These are phyloP conservation scores for Saccharomyces eubayanus DNA, from an alignment of 805 yeast genomes.

Conservation along the genomic window DNA sequence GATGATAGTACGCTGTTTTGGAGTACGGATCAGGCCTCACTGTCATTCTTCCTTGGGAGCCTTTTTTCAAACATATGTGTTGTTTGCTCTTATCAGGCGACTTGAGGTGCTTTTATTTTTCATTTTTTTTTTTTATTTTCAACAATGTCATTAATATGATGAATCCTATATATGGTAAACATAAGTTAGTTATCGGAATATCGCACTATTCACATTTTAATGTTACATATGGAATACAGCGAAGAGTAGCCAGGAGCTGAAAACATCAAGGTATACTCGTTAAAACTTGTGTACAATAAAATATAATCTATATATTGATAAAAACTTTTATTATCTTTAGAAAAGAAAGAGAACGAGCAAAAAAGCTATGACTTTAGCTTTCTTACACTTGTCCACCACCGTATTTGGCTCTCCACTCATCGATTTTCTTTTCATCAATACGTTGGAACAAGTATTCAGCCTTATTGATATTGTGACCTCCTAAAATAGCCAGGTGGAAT, in stretches of 20 bases:
- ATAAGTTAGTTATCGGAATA: not conserved
- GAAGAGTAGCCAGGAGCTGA: not conserved
- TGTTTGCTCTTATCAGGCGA: not conserved
- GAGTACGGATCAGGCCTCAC: not conserved
- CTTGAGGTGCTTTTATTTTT: not conserved
- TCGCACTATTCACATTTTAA: not conserved
- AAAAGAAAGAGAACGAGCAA: constrained; percentile 2
- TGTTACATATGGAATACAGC: not conserved
- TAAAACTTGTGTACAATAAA: not conserved
- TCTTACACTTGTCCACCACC: constrained; percentile 60
- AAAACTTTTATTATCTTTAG: constrained; percentile 5
- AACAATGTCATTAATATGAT: not conserved
- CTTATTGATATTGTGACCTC: constrained; percentile 82
- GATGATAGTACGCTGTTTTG: not conserved
- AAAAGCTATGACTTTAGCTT: constrained; percentile 2
- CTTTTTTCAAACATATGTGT: not conserved
- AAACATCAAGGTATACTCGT: no score
- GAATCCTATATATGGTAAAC: not conserved
- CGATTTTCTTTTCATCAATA: constrained; percentile 84
- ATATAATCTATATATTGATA: not conserved
- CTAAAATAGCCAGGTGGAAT: constrained; percentile 57
- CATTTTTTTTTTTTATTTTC: not conserved
- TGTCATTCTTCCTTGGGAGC: not conserved
- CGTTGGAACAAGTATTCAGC: constrained; percentile 88
- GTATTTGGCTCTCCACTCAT: constrained; percentile 75